phyloP scores from a whole-genome alignment of 2,329 filamentous ascomycete species.

The Clarireedia hainanense region DNA sequence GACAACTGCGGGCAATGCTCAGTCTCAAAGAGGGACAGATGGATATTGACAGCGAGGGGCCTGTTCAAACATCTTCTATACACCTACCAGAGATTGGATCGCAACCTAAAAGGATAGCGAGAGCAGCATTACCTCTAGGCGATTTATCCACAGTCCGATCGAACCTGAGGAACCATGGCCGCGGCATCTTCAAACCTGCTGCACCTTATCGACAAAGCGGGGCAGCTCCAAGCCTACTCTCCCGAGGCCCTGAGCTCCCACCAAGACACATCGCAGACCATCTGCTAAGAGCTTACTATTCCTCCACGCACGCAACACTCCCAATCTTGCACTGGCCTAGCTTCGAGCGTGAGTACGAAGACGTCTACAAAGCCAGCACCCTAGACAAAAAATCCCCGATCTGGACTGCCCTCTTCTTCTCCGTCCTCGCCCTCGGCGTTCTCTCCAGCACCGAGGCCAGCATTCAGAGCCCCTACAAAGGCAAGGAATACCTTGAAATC shows the following conservation, averaged over 20 bases:
- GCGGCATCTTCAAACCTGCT: conserved; percentile 74
- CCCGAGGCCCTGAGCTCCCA: conserved; percentile 58
- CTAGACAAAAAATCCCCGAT: conserved; percentile 54
- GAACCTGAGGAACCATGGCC: conserved; percentile 66
- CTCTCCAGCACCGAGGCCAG: conserved; percentile 57
- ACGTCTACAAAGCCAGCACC: conserved; percentile 60
- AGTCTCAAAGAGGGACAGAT: conserved; percentile 35
- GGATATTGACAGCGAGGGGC: conserved; percentile 32
- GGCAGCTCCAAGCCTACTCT: conserved; percentile 41
- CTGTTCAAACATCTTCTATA: conserved; percentile 36
- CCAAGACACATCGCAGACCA: conserved; percentile 61
- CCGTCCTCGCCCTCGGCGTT: conserved; percentile 73
- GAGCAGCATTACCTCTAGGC: conserved; percentile 49
- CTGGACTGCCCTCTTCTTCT: conserved; percentile 76
- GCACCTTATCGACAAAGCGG: conserved; percentile 53
- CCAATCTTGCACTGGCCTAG: conserved; percentile 85
- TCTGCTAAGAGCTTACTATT: conserved; percentile 68
- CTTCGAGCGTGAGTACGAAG: conserved; percentile 69
- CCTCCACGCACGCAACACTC: conserved; percentile 69
- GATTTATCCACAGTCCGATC: conserved; percentile 65
- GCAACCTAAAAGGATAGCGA: conserved; percentile 55
- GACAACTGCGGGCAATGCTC: conserved; percentile 60
- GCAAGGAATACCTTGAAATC: conserved; percentile 61
- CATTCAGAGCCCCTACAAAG: conserved; percentile 47
- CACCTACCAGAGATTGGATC: conserved; percentile 59